These are phyloP conservation scores for Salvia miltiorrhiza DNA, from an alignment of 257 asterid species.

Conservation along the genomic window DNA sequence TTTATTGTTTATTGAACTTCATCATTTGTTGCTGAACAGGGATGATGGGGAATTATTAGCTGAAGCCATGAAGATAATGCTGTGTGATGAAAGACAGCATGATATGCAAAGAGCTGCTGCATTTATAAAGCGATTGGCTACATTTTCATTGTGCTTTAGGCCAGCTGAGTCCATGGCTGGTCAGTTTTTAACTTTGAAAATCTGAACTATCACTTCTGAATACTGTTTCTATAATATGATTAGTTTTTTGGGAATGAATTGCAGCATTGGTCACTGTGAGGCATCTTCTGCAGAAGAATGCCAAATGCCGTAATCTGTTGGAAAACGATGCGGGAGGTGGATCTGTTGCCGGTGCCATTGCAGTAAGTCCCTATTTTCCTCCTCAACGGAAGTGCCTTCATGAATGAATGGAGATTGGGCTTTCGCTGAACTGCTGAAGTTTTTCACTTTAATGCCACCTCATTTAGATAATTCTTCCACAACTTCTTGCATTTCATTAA, in stretches of 20 bases:
- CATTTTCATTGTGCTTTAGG: slow-evolving; percentile 74
- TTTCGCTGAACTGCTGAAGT: no score
- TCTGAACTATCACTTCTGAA: neutral
- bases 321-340: slow-evolving; percentile 98
- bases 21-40: slow-evolving; percentile 39
- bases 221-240: neutral
- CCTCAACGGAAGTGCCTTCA: neutral
- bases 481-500: neutral
- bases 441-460: neutral
- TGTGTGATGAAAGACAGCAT: slow-evolving; percentile 91
- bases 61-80: slow-evolving; percentile 88
- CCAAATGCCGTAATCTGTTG: slow-evolving; percentile 79
- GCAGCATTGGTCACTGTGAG: slow-evolving; percentile 82
- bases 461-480: neutral
- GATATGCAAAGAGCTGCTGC: slow-evolving; percentile 99
- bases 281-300: slow-evolving; percentile 85
- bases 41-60: slow-evolving; percentile 84
- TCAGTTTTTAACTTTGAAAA: slow-evolving; percentile 22
- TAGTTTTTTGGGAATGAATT: slow-evolving; percentile 11
- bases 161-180: slow-evolving; percentile 95
- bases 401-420: neutral
- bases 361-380: slow-evolving; percentile 49
- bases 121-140: slow-evolving; percentile 79
- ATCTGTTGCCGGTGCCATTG: slow-evolving; percentile 86
- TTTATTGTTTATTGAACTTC: slow-evolving; percentile 5